Conservation (phyloP, 1,284 basidiomycete genomes). For the Uromyces viciae-fabae region DNA sequence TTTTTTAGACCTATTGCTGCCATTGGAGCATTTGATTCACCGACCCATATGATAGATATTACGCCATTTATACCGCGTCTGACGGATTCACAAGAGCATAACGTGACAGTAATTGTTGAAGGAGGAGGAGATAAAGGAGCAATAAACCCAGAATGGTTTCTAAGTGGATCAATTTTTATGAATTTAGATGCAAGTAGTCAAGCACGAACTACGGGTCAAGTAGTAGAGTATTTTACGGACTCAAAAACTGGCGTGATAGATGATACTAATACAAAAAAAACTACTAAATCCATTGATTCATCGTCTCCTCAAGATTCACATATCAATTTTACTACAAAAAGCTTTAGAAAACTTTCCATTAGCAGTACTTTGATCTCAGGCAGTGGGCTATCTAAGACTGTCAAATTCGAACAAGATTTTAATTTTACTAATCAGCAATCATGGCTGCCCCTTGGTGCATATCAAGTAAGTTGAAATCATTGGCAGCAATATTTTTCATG, state of each 20-base stretch:
- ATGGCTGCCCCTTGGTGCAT: background rate
- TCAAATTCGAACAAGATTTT: conserved; percentile 25
- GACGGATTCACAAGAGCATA: conserved; percentile 66
- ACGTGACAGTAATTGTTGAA: conserved; percentile 67
- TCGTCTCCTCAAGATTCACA: no score
- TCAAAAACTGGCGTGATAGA: background rate
- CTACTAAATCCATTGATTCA: background rate
- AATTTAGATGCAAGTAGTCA: conserved; percentile 55
- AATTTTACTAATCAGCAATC: conserved; percentile 3
- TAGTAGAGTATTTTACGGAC: background rate
- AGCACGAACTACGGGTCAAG: conserved; percentile 15
- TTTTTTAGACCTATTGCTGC: conserved; percentile 66
- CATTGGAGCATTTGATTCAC: conserved; percentile 72
- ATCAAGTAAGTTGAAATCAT: conserved; percentile 4
- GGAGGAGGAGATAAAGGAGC: conserved; percentile 66
- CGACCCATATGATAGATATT: conserved; percentile 72
- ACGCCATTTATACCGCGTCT: conserved; percentile 72
- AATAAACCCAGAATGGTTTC: conserved; percentile 69
- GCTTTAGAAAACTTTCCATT: conserved; percentile 7
- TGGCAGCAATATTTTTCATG: background rate
- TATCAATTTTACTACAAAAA: background rate
- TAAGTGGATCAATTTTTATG: conserved; percentile 67
- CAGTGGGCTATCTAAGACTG: background rate
- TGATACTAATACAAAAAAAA: background rate
- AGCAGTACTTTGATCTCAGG: conserved; percentile 28